Conservation (phyloP, 805 yeast species). For the Lachancea fermentati region DNA sequence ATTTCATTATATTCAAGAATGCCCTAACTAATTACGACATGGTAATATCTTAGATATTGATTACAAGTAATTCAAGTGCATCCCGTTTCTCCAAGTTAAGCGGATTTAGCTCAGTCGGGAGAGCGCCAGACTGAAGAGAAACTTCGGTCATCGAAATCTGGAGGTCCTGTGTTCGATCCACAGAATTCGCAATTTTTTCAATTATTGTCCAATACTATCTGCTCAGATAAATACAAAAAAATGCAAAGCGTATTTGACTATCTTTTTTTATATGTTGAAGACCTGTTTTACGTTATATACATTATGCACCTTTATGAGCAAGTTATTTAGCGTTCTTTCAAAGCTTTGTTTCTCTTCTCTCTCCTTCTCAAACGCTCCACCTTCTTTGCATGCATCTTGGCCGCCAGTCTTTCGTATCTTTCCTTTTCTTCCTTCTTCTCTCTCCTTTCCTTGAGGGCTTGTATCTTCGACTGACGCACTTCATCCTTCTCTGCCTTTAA, state of each 20-base stretch:
- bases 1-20: too few relatives aligned
- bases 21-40: too few relatives aligned
- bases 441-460: slow-evolving; percentile 62
- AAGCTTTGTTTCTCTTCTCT: slow-evolving; percentile 91
- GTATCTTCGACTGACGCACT: slow-evolving; percentile 47
- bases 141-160: slow-evolving; percentile 34
- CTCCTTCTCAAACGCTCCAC: slow-evolving; percentile 84
- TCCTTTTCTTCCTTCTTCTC: slow-evolving; percentile 84
- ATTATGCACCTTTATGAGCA: background rate
- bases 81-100: slow-evolving; percentile 8
- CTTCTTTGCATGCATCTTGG: slow-evolving; percentile 86
- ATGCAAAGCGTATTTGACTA: too few relatives aligned
- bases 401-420: slow-evolving; percentile 74
- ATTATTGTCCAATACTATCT: background rate
- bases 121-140: slow-evolving; percentile 40
- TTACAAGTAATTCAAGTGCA: background rate
- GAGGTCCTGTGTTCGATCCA: slow-evolving; percentile 89
- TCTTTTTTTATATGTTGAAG: background rate
- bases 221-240: too few relatives aligned
- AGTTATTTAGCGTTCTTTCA: slow-evolving; percentile 70
- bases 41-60: too few relatives aligned
- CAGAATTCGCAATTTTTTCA: slow-evolving; percentile 50
- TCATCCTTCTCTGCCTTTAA: slow-evolving; percentile 74
- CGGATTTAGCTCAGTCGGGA: slow-evolving; percentile 42
- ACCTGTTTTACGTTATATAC: background rate